Conservation (phyloP, 495 filamentous ascomycete genomes). For the Trichoderma parareesei region DNA sequence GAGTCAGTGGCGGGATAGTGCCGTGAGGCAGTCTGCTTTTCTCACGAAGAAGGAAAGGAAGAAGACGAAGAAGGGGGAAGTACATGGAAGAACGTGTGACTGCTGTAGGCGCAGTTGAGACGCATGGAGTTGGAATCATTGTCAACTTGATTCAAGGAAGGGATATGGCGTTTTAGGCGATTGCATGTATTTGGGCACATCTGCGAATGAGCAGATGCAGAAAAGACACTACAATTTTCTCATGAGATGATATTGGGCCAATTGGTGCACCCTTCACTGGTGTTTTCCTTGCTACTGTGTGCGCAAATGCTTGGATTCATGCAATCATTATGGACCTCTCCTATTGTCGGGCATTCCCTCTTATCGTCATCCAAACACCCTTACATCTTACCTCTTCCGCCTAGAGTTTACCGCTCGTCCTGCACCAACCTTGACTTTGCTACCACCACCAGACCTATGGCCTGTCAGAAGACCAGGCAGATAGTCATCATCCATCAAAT, state of each 20-base stretch:
- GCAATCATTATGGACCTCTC: background rate
- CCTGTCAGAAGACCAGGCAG: conserved; percentile 81
- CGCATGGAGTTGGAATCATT: background rate
- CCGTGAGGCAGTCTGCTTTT: too few species aligned
- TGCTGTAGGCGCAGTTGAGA: too few species aligned
- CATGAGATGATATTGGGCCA: background rate
- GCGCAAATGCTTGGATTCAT: too few species aligned
- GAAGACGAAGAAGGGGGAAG: background rate
- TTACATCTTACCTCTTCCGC: conserved; percentile 44
- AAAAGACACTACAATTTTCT: background rate
- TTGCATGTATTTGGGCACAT: conserved; percentile 1
- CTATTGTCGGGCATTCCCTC: background rate
- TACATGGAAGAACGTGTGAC: background rate
- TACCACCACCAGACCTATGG: conserved; percentile 47
- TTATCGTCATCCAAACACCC: background rate
- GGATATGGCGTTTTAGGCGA: conserved; percentile 3
- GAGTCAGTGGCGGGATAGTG: too few species aligned
- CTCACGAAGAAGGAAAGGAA: background rate
- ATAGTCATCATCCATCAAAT: conserved; percentile 94
- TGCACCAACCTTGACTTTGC: conserved; percentile 71
- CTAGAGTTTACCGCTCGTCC: conserved; percentile 75
- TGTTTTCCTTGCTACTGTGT: too few species aligned
- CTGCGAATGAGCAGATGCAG: background rate
- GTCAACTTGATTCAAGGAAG: background rate
- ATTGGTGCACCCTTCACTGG: background rate